Percentiles rank a stretch among this genome's conserved stretches.
These are phyloP conservation scores for Immersiella caudata DNA, from an alignment of 495 filamentous ascomycete genomes.

Conservation along the genomic window DNA sequence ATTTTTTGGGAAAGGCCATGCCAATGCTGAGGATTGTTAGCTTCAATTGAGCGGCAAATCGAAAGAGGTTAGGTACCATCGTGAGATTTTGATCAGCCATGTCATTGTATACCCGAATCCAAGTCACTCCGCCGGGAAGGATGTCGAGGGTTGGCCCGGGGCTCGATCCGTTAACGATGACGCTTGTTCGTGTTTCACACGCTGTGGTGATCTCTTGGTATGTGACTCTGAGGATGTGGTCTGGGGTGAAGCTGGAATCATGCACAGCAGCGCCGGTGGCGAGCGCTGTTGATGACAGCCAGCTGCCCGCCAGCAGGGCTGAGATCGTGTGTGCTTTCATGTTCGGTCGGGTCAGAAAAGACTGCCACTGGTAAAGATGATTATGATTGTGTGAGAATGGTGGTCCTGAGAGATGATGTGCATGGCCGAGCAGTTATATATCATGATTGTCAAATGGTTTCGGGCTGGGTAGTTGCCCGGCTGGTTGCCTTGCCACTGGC, in stretches of 20 bases:
- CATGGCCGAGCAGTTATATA: background rate
- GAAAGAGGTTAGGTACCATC: conserved; percentile 38
- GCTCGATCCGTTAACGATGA: conserved; percentile 57
- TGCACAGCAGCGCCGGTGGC: conserved; percentile 30
- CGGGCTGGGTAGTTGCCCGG: background rate
- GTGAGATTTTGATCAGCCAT: conserved; percentile 56
- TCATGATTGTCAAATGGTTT: background rate
- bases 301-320: conserved; percentile 14
- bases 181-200: conserved; percentile 47
- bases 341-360: background rate
- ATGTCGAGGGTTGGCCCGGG: conserved; percentile 56
- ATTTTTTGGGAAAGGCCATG: conserved; percentile 59
- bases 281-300: conserved; percentile 6
- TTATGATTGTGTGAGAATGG: no score
- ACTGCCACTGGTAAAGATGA: background rate
- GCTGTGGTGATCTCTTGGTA: conserved; percentile 42
- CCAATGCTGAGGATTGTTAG: conserved; percentile 55
- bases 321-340: background rate
- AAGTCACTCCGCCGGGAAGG: conserved; percentile 51
- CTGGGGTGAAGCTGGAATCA: conserved; percentile 50
- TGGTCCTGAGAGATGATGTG: background rate
- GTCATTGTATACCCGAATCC: conserved; percentile 64
- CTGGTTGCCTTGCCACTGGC: background rate
- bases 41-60: background rate
- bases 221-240: conserved; percentile 53